These are phyloP conservation scores for Sugiyamaella novakii DNA, from an alignment of 1,139 yeast genomes.

Conservation along the genomic window DNA sequence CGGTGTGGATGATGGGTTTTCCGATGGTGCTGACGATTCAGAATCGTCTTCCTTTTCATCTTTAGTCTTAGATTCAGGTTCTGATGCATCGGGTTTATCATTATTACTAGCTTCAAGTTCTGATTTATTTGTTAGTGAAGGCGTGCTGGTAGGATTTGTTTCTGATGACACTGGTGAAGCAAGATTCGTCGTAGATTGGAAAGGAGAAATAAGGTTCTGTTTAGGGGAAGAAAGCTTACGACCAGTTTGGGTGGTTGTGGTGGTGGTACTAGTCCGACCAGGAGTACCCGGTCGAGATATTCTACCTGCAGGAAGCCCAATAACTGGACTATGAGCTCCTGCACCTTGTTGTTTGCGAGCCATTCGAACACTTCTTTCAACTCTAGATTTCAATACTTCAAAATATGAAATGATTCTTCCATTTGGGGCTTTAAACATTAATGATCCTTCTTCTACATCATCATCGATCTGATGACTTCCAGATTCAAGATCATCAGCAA, in stretches of 20 bases:
- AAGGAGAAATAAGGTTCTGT: constrained; percentile 28
- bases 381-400: constrained; percentile 58
- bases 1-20: too few species aligned
- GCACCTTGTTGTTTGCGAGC: constrained; percentile 20
- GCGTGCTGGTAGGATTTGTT: neutral
- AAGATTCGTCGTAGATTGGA: constrained; percentile 31
- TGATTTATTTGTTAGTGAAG: constrained; percentile 2
- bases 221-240: constrained; percentile 22
- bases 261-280: constrained; percentile 1
- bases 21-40: too few species aligned
- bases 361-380: constrained; percentile 37
- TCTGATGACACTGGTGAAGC: constrained; percentile 16
- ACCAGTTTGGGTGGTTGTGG: constrained; percentile 3
- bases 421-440: constrained; percentile 61
- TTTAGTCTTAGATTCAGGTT: constrained; percentile 1
- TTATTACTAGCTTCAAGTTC: neutral
- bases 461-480: constrained; percentile 72
- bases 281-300: constrained; percentile 18
- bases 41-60: neutral
- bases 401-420: constrained; percentile 56
- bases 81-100: neutral
- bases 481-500: constrained; percentile 80
- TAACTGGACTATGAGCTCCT: constrained; percentile 6
- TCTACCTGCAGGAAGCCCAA: constrained; percentile 20
- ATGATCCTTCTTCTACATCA: constrained; percentile 64